Evolutionary conservation across 2,329 filamentous ascomycete genomes (phyloP).

Genomic region (Trichoderma citrinoviride): DNA sequence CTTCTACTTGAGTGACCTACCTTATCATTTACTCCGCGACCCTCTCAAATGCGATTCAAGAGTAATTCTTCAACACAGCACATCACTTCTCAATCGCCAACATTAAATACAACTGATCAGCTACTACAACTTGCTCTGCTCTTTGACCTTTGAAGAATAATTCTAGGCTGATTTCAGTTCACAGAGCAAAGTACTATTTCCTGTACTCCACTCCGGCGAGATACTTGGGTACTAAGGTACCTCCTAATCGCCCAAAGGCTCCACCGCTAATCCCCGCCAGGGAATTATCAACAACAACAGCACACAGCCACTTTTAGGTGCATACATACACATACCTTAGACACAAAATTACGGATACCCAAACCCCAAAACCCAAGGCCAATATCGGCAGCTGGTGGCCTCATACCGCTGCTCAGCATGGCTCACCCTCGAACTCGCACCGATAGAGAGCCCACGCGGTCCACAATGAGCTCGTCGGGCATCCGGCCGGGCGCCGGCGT

Average conservation of each 20-base stretch:
- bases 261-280: slow-evolving; percentile 11
- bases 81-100: neutral
- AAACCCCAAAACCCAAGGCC: neutral
- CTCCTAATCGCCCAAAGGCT: neutral
- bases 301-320: neutral
- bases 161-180: too few relatives aligned
- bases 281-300: slow-evolving; percentile 18
- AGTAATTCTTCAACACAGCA: too few relatives aligned
- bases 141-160: too few relatives aligned
- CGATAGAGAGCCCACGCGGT: slow-evolving; percentile 39
- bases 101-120: too few relatives aligned
- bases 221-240: slow-evolving; percentile 3
- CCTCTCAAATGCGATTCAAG: too few relatives aligned
- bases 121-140: too few relatives aligned
- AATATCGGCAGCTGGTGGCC: neutral
- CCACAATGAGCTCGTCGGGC: slow-evolving; percentile 35
- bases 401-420: slow-evolving; percentile 26
- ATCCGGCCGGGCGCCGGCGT: slow-evolving; percentile 27
- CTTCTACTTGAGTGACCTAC: neutral
- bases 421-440: slow-evolving; percentile 39
- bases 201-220: neutral
- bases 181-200: too few relatives aligned
- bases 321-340: neutral
- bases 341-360: neutral
- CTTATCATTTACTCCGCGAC: too few relatives aligned